Base-by-base conservation (phyloP, 495 filamentous ascomycete species). In the Talaromyces thailandensis region DNA sequence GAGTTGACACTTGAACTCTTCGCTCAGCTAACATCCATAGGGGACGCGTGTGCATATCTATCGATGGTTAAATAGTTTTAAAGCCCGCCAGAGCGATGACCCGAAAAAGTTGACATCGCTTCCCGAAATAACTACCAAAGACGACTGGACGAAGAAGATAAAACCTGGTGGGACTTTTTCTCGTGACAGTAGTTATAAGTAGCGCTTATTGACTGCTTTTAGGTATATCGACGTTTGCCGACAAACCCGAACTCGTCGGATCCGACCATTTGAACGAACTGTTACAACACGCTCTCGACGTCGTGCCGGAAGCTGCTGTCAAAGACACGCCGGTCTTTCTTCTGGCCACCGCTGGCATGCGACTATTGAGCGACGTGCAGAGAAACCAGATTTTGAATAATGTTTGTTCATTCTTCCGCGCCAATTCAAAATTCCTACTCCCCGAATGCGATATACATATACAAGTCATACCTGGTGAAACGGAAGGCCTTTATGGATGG, bases 401-500 rank as follows among this genome's bases (percentile, higher is more conserved):
- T 65, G 87, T 96, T 11, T 99, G 94, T 75, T 81, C 85, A 8
- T 98, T 94, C 69, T 86, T 92, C 21, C 87, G 85, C 55, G 75
- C 81, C 53, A 87, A 91, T 55, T 92, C 92, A 11, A 77, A 86
- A 23, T 99, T 99, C 67, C 81, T 86, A 56, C 81, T 99, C 4
- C 92, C 94, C 37, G 92, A 98, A 70, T 99, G 94, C 76, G 84
- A 81, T 59, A 73, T 90, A 4, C 92, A 99, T 68, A 89, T 99
- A 24, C 93, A 97, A 68, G 92, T 96, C 12, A 98, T 99, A 62
- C 86, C 90, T 1, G 94, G 94, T n/a, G 93, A 96, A 69, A 98
- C 95, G 0, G 94, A 99, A 72, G 94, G 93, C 18, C 72, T 99
- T 45, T 99, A 98, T 66, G 94, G 94, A n/a, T 99, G 94, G 94